Percentiles rank a stretch among this genome's conserved stretches.
Evolutionary conservation across 345 rosid genomes (phyloP).

Genomic region (Eucalyptus tenuipes): DNA sequence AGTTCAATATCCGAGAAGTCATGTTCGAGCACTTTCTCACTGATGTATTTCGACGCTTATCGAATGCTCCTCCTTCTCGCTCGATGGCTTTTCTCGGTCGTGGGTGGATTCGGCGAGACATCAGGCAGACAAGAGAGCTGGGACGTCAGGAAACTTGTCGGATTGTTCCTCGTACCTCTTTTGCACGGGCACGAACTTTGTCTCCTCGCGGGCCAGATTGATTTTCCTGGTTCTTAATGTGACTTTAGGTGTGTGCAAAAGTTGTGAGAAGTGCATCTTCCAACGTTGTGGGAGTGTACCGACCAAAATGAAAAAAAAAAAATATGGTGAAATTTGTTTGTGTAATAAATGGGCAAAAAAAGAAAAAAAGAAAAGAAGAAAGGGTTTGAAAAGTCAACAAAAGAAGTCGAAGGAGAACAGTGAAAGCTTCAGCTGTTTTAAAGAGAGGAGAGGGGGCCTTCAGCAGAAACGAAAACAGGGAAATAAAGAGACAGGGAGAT

Average conservation of each 20-base stretch:
- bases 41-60: not conserved
- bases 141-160: not conserved
- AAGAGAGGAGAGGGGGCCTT: no score
- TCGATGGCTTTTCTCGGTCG: not conserved
- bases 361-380: no score
- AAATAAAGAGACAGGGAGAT: no score
- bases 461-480: no score
- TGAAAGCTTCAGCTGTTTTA: no score
- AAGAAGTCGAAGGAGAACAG: rapidly evolving
- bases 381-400: no score
- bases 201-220: not conserved
- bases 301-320: no score
- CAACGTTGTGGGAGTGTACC: not conserved
- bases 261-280: not conserved
- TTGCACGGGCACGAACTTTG: not conserved
- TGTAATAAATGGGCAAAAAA: no score
- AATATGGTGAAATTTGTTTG: no score
- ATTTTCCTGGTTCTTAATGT: not conserved
- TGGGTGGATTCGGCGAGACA: not conserved
- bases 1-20: not conserved
- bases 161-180: not conserved
- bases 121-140: not conserved
- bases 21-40: not conserved
- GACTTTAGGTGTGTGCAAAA: not conserved
- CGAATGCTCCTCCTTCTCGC: not conserved